Conservation (phyloP, 2,329 filamentous ascomycete genomes). For the Alternaria gansuensis region DNA sequence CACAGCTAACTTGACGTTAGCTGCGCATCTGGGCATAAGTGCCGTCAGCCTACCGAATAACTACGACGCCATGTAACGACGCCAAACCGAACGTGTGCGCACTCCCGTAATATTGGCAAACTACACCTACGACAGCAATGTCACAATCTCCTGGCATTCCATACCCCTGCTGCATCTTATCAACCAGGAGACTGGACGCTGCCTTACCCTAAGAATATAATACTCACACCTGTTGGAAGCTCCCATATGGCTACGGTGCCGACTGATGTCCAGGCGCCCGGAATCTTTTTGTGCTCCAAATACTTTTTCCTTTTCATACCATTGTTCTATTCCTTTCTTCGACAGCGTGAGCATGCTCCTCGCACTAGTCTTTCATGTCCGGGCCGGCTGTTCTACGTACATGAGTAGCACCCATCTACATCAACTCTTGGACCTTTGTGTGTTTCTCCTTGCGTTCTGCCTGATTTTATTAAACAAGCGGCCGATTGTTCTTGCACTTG, state of each 20-base stretch:
- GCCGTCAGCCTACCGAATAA: slow-evolving; percentile 27
- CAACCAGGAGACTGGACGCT: slow-evolving; percentile 34
- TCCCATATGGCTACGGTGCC: slow-evolving; percentile 37
- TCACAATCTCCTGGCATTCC: slow-evolving; percentile 36
- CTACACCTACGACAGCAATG: slow-evolving; percentile 35
- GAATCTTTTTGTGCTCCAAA: slow-evolving; percentile 38
- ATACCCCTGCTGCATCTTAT: slow-evolving; percentile 40
- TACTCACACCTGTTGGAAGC: slow-evolving; percentile 45
- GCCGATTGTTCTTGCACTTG: slow-evolving; percentile 19
- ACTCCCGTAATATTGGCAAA: slow-evolving; percentile 38
- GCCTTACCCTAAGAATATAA: slow-evolving; percentile 39
- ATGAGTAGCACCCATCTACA: slow-evolving; percentile 32
- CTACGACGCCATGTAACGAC: slow-evolving; percentile 45
- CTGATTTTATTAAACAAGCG: slow-evolving; percentile 32
- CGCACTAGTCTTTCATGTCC: slow-evolving; percentile 20
- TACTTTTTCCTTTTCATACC: slow-evolving; percentile 47
- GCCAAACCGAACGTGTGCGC: slow-evolving; percentile 45
- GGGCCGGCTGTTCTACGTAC: slow-evolving; percentile 44
- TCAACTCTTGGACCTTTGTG: slow-evolving; percentile 24
- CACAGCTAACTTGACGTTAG: slow-evolving; percentile 49
- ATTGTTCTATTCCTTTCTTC: slow-evolving; percentile 40
- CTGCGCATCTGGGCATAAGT: slow-evolving; percentile 63
- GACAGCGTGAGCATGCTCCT: slow-evolving; percentile 30
- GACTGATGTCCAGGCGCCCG: slow-evolving; percentile 46
- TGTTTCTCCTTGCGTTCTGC: slow-evolving; percentile 25